phyloP scores from a whole-genome alignment of 805 yeast genomes.

The Yarrowia porcina region DNA sequence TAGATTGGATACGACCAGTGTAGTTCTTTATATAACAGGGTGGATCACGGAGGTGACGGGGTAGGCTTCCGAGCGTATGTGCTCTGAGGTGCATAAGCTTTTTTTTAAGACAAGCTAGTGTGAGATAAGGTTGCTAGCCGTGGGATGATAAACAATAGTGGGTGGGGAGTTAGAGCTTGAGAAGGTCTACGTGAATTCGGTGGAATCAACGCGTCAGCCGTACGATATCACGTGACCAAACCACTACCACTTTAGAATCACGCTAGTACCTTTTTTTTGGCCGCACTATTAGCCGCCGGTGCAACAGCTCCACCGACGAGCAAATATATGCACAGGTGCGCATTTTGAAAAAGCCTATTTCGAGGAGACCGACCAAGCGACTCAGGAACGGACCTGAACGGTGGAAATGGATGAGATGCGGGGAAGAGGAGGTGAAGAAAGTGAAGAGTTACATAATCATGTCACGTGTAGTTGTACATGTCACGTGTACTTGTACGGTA shows the following conservation, averaged over 20 bases:
- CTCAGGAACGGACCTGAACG: background rate
- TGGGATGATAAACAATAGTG: background rate
- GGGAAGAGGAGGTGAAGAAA: background rate
- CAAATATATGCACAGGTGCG: conserved; percentile 23
- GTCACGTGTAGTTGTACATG: no score
- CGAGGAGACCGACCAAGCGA: background rate
- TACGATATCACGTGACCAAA: background rate
- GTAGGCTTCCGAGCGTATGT: background rate
- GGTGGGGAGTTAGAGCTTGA: no score
- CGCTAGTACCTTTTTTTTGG: background rate
- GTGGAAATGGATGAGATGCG: no score
- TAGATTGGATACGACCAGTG: background rate
- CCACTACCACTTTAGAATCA: background rate
- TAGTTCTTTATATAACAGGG: background rate
- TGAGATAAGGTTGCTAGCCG: background rate
- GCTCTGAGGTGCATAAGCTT: background rate
- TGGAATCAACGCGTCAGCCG: no score
- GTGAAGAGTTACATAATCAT: no score
- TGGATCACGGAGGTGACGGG: background rate
- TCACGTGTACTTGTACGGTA: no score
- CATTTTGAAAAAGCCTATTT: conserved; percentile 11
- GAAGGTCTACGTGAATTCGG: no score
- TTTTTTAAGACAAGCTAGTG: background rate
- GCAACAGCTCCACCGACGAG: conserved; percentile 2
- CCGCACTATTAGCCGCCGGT: background rate